Conservation (phyloP, 2,329 filamentous ascomycete species). For the Cladosporium cucumerinum region DNA sequence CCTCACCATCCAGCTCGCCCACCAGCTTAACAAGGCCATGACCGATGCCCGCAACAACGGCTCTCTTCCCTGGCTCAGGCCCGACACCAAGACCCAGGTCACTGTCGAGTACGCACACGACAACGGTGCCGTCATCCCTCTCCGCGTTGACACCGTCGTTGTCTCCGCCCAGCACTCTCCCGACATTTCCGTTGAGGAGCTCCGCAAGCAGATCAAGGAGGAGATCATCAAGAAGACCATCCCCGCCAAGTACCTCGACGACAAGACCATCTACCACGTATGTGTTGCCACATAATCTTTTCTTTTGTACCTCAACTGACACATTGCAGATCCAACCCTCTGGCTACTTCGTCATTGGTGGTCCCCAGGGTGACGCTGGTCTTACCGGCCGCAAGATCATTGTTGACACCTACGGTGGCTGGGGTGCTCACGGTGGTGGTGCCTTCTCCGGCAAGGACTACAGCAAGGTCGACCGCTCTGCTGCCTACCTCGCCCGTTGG, state of each 20-base stretch:
- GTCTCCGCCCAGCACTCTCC: conserved; percentile 92
- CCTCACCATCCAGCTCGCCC: conserved; percentile 86
- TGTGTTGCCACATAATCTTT: conserved; percentile 35
- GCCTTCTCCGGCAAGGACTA: conserved; percentile 99
- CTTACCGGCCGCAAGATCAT: conserved; percentile 99
- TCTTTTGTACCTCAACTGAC: conserved; percentile 1
- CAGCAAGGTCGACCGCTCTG: conserved; percentile 99
- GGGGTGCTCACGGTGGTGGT: conserved; percentile 99
- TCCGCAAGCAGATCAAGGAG: conserved; percentile 92
- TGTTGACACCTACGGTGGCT: conserved; percentile 99
- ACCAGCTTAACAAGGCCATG: conserved; percentile 97
- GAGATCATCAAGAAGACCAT: conserved; percentile 97
- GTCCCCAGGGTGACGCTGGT: conserved; percentile 97
- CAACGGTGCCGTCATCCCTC: conserved; percentile 84
- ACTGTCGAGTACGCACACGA: conserved; percentile 99
- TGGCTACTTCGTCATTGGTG: conserved; percentile 97
- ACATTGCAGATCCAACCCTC: conserved; percentile 78
- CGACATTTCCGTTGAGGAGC: conserved; percentile 82
- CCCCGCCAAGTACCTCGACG: conserved; percentile 85
- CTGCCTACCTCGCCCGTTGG: conserved; percentile 96
- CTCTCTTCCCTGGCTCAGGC: conserved; percentile 86
- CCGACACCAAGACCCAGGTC: conserved; percentile 99
- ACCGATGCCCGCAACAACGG: conserved; percentile 83
- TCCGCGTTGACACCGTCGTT: conserved; percentile 93
- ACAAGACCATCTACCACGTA: conserved; percentile 92